Evolutionary conservation across 352 stramenopile genomes (phyloP).

Genomic region (Phytopythium sindhum): DNA sequence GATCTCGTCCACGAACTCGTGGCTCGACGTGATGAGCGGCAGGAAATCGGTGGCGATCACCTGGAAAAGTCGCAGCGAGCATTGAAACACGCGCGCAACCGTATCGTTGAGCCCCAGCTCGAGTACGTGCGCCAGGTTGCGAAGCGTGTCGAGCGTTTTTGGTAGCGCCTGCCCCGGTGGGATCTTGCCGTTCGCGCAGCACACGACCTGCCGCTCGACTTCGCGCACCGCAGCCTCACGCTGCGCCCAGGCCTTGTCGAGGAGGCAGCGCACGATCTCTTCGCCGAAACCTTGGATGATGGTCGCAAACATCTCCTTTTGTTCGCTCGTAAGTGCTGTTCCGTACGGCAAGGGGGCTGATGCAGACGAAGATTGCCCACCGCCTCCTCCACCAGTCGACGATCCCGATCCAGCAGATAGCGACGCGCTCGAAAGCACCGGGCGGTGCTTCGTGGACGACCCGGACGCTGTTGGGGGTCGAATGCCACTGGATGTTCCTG

Average conservation of each 20-base stretch:
- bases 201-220: conserved; percentile 63
- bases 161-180: conserved; percentile 39
- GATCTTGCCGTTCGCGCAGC: conserved; percentile 42
- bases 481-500: conserved; percentile 48
- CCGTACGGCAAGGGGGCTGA: conserved; percentile 60
- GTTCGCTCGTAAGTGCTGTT: conserved; percentile 56
- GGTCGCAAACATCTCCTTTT: conserved; percentile 41
- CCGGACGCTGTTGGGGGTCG: conserved; percentile 66
- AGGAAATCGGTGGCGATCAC: conserved; percentile 71
- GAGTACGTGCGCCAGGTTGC: conserved; percentile 51
- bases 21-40: conserved; percentile 35
- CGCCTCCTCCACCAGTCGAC: conserved; percentile 13
- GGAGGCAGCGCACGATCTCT: conserved; percentile 65
- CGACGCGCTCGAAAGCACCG: conserved; percentile 50
- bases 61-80: conserved; percentile 66
- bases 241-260: conserved; percentile 80
- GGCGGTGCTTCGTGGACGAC: conserved; percentile 77
- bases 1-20: conserved; percentile 56
- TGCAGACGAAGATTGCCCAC: conserved; percentile 17
- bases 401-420: conserved; percentile 28
- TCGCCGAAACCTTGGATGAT: conserved; percentile 67
- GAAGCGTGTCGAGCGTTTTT: conserved; percentile 55
- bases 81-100: conserved; percentile 77
- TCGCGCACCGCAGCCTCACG: conserved; percentile 71
- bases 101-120: conserved; percentile 75